Evolutionary conservation across 345 rosid genomes (phyloP), one percentile per base, ranked within the genome.

Genomic region (Linum lewisii): DNA sequence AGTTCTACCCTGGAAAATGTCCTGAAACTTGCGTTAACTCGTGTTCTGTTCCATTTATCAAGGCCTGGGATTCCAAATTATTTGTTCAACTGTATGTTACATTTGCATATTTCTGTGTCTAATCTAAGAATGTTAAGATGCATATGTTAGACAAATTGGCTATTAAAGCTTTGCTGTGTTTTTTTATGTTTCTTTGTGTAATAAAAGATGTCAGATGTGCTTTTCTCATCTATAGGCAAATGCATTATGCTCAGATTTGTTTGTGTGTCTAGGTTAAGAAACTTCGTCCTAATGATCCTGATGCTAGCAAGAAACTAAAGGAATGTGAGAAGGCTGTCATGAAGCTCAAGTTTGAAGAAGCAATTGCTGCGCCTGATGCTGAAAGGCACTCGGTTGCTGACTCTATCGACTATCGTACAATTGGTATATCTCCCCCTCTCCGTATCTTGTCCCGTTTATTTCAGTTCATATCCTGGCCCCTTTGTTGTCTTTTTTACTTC

Each of bases 281-380:
- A 80, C 72, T 93, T 54, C 63, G 69, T 79, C 99, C 99, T 50
- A 85, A 82, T 77, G 97, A 93, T 81, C 99, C 92, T 16, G 99
- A 93, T 69, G 97, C 99, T 57, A 59, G 84, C 60, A 82, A 80
- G 84, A 93, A 89, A 79, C 72, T 89, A 47, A 87, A 67, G 73
- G 97, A 89, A 64, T 93, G 99, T 63, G 96, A 89, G 75, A 93
- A 89, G 72, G 96, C 97, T 24, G 97, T 89, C 51, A 79, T 78
- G 92, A 93, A 89, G 72, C 70, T 87, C 60, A 93, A 85, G 79
- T 93, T 93, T 72, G 99, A 89, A 78, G 97, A 89, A 76, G 99
- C 99, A 53, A 93, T 93, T 64, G 69, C 99, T 54, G 84, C 69
- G 57, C 96, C 97, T 0, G 82, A 73, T 34, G 73, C 95, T 62